phyloP scores from a whole-genome alignment of 2,329 filamentous ascomycete species.

The Ascochyta lentis region DNA sequence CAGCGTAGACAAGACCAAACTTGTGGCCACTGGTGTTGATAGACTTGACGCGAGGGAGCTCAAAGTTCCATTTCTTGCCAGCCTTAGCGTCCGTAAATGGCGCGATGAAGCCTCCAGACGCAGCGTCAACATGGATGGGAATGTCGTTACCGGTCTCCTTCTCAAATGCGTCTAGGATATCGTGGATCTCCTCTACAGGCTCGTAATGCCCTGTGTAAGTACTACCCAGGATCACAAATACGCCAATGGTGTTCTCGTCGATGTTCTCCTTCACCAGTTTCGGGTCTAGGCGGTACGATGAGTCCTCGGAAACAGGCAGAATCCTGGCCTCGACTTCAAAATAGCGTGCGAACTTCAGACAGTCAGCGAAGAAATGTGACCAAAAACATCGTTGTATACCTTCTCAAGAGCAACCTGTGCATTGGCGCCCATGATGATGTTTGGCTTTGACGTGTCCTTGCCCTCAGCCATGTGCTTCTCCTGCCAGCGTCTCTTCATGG shows the following conservation, averaged over 20 bases:
- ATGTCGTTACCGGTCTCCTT: slow-evolving; percentile 68
- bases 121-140: slow-evolving; percentile 70
- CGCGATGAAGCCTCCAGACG: slow-evolving; percentile 67
- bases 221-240: slow-evolving; percentile 74
- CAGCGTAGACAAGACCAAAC: slow-evolving; percentile 69
- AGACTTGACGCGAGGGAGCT: slow-evolving; percentile 66
- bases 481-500: slow-evolving; percentile 74
- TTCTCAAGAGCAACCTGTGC: slow-evolving; percentile 77
- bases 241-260: slow-evolving; percentile 78
- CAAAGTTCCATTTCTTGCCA: slow-evolving; percentile 68
- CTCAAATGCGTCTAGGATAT: slow-evolving; percentile 69
- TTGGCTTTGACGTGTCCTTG: slow-evolving; percentile 69
- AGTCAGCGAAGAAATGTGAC: not conserved
- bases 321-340: slow-evolving; percentile 75
- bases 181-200: slow-evolving; percentile 71
- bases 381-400: not conserved
- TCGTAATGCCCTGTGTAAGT: slow-evolving; percentile 79
- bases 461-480: slow-evolving; percentile 65
- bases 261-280: slow-evolving; percentile 69
- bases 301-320: slow-evolving; percentile 67
- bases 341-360: slow-evolving; percentile 66
- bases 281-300: slow-evolving; percentile 68
- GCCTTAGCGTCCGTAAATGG: slow-evolving; percentile 65
- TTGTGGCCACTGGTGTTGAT: slow-evolving; percentile 73
- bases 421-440: slow-evolving; percentile 77